Conservation (phyloP, 768 basidiomycete genomes). For the Tylopilus rubrobrunneus region DNA sequence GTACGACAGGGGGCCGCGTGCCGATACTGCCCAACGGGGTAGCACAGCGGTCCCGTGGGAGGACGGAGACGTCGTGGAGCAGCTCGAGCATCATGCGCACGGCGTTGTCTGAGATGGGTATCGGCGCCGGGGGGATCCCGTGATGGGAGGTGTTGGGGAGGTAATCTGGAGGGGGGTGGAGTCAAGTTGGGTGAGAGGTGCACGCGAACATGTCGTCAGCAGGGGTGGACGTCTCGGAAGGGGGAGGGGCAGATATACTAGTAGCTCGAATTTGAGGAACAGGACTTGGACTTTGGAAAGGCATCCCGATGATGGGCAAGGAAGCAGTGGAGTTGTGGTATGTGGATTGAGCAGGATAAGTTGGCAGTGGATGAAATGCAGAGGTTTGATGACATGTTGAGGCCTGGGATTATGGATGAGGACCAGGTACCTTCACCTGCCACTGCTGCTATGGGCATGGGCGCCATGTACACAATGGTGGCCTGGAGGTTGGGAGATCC, state of each 20-base stretch:
- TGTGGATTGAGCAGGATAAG: slow-evolving; percentile 28
- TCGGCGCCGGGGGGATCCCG: slow-evolving; percentile 31
- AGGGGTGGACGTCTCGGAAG: neutral
- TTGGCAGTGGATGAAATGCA: slow-evolving; percentile 31
- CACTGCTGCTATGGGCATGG: neutral
- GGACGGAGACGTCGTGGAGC: neutral
- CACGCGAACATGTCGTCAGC: neutral
- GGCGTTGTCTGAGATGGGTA: slow-evolving; percentile 15
- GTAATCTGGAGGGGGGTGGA: slow-evolving; percentile 50
- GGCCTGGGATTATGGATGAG: slow-evolving; percentile 28
- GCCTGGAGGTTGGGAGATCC: too few species aligned
- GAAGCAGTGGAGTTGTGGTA: slow-evolving; percentile 18
- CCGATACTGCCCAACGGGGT: slow-evolving; percentile 70
- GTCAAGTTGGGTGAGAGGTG: slow-evolving; percentile 8
- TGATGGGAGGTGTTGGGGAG: slow-evolving; percentile 57
- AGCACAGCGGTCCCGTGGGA: slow-evolving; percentile 14
- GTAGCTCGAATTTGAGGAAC: slow-evolving; percentile 59
- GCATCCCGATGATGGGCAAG: neutral
- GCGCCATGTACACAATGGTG: neutral
- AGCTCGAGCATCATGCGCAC: slow-evolving; percentile 9
- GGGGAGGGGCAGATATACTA: slow-evolving; percentile 17
- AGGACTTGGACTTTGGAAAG: slow-evolving; percentile 57
- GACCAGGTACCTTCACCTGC: slow-evolving; percentile 23
- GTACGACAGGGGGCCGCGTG: slow-evolving; percentile 33
- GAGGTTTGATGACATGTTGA: slow-evolving; percentile 31